Conservation (phyloP, 2,329 filamentous ascomycete species). For the Colletotrichum scovillei region DNA sequence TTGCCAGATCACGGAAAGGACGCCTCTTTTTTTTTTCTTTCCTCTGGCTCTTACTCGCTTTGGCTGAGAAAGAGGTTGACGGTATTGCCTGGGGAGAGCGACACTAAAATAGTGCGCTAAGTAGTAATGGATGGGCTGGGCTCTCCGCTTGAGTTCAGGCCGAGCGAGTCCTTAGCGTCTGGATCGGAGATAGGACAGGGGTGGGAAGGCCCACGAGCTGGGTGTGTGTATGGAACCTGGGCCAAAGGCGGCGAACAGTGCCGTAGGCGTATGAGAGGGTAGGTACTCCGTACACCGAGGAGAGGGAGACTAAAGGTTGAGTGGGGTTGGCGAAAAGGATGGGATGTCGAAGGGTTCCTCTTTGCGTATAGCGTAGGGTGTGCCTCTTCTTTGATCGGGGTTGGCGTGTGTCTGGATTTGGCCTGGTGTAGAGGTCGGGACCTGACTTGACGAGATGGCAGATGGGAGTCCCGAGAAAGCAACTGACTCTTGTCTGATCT, state of each 20-base stretch:
- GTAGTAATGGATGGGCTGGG: constrained; percentile 37
- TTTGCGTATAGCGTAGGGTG: constrained; percentile 35
- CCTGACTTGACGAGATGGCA: constrained; percentile 25
- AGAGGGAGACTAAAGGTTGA: constrained; percentile 18
- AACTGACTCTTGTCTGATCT: constrained; percentile 34
- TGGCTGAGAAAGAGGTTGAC: constrained; percentile 27
- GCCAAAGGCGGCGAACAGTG: constrained; percentile 31
- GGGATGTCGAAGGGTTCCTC: constrained; percentile 29
- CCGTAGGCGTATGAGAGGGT: constrained; percentile 24
- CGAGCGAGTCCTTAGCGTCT: constrained; percentile 35
- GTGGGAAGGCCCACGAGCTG: constrained; percentile 23
- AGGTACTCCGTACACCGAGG: constrained; percentile 10
- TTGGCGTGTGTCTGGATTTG: constrained; percentile 33
- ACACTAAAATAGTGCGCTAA: constrained; percentile 40
- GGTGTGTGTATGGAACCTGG: constrained; percentile 29
- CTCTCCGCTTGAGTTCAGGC: constrained; percentile 35
- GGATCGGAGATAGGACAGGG: constrained; percentile 37
- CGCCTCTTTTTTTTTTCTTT: constrained; percentile 30
- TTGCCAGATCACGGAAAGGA: constrained; percentile 36
- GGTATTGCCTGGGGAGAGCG: constrained; percentile 37
- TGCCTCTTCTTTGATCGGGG: constrained; percentile 28
- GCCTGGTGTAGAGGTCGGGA: constrained; percentile 24
- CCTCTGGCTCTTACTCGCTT: constrained; percentile 23
- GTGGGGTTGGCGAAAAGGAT: constrained; percentile 25
- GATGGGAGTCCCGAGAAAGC: constrained; percentile 23